phyloP scores from a whole-genome alignment of 345 rosid species.

The Linum usitatissimum region DNA sequence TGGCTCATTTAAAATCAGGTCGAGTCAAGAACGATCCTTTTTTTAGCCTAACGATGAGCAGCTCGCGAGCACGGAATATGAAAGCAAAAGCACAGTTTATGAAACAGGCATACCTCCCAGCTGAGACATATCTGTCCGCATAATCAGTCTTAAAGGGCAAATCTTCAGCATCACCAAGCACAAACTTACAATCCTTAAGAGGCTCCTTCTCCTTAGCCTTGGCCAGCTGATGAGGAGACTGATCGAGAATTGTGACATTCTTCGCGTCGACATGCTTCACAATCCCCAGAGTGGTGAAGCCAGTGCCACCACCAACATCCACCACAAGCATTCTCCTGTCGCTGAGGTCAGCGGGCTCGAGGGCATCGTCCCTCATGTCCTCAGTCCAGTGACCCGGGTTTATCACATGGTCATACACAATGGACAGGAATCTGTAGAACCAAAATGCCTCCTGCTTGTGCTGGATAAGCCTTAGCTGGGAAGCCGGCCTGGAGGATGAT shows the following conservation, averaged over 20 bases:
- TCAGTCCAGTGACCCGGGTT: conserved; percentile 97
- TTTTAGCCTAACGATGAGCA: too few species aligned
- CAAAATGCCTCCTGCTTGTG: conserved; percentile 98
- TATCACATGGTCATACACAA: conserved; percentile 81
- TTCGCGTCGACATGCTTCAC: conserved; percentile 91
- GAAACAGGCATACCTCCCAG: conserved; percentile 56
- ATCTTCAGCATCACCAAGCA: conserved; percentile 96
- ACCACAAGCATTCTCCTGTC: conserved; percentile 67
- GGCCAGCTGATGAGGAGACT: conserved; percentile 97
- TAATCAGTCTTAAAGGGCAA: conserved; percentile 80
- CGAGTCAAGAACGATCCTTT: too few species aligned
- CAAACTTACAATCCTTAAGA: conserved; percentile 81
- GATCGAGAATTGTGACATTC: conserved; percentile 93
- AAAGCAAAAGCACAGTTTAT: too few species aligned
- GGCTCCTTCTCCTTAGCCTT: conserved; percentile 93
- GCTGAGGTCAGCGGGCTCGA: conserved; percentile 87
- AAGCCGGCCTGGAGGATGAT: conserved; percentile 60
- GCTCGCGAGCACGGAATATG: too few species aligned
- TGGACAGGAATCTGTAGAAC: conserved; percentile 94
- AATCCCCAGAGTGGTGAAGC: conserved; percentile 91
- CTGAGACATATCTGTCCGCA: conserved; percentile 92
- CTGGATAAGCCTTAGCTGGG: conserved; percentile 92
- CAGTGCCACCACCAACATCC: conserved; percentile 99
- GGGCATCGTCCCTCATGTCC: conserved; percentile 96
- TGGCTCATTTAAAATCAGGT: too few species aligned